phyloP scores from a whole-genome alignment of 495 filamentous ascomycete genomes.

The Stereocaulon alpinum region DNA sequence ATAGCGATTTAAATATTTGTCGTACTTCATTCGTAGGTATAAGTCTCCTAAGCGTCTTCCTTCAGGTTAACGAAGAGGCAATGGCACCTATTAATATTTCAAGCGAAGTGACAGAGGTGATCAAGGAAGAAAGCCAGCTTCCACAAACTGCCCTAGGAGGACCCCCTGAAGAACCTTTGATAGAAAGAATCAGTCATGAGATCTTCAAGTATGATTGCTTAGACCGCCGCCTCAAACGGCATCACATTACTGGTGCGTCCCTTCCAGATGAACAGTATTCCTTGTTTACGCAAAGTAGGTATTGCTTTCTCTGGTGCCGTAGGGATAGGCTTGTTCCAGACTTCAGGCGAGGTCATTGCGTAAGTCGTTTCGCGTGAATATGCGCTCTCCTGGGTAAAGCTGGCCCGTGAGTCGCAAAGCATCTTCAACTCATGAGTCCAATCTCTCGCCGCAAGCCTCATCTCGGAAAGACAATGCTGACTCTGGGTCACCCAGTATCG shows the following conservation, averaged over 20 bases:
- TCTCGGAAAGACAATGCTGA: too few relatives aligned
- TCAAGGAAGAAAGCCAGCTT: background rate
- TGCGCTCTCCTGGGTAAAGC: too few relatives aligned
- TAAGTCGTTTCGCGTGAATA: background rate
- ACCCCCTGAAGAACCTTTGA: background rate
- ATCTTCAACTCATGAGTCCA: too few relatives aligned
- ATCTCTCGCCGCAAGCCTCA: too few relatives aligned
- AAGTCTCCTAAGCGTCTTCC: too few relatives aligned
- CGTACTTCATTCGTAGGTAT: too few relatives aligned
- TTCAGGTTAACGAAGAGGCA: background rate
- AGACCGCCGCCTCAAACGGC: conserved; percentile 18
- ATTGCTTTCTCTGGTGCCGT: conserved; percentile 33
- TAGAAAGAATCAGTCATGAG: conserved; percentile 7
- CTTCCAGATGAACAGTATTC: background rate
- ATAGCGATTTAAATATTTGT: too few relatives aligned
- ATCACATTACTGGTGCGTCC: conserved; percentile 22
- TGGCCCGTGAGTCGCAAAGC: too few relatives aligned
- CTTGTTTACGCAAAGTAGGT: conserved; percentile 4
- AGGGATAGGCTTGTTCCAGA: conserved; percentile 34
- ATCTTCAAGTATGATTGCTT: conserved; percentile 17
- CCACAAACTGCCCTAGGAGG: background rate
- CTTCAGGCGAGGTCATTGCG: conserved; percentile 30
- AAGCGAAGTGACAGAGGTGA: background rate
- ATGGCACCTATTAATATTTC: background rate
- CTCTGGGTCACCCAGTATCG: background rate